Evolutionary conservation across 1,284 basidiomycete species (phyloP).

Genomic region (Meripilus lineatus): DNA sequence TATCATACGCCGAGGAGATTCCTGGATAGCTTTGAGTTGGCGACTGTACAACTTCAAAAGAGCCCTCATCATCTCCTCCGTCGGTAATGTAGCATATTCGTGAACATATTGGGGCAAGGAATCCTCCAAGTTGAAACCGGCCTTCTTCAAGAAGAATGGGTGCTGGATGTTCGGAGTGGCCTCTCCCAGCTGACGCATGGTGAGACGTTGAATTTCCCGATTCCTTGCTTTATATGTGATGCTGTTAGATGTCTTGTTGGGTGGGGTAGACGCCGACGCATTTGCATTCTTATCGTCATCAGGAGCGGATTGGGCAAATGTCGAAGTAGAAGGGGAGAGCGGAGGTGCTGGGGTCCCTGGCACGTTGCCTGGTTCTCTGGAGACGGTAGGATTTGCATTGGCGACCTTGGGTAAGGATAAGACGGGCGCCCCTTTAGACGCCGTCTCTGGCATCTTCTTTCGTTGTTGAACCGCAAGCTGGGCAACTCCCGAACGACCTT

Average conservation of each 20-base stretch:
- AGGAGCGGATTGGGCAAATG: neutral
- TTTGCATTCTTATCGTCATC: constrained; percentile 7
- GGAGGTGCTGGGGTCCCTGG: constrained; percentile 1
- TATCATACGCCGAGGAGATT: constrained; percentile 5
- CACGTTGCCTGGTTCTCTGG: neutral
- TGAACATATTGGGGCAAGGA: constrained; percentile 82
- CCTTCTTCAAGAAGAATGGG: constrained; percentile 80
- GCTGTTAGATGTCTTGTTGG: constrained; percentile 24
- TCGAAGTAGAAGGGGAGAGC: neutral
- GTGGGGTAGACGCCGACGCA: constrained; percentile 9
- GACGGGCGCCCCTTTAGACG: neutral
- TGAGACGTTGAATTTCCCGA: constrained; percentile 67
- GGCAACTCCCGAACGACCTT: constrained; percentile 19
- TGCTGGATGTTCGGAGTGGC: constrained; percentile 86
- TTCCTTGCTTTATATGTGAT: constrained; percentile 47
- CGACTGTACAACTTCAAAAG: constrained; percentile 77
- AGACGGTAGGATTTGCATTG: neutral
- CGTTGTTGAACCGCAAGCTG: neutral
- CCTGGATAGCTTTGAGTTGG: constrained; percentile 44
- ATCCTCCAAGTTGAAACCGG: constrained; percentile 77
- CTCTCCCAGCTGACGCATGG: constrained; percentile 81
- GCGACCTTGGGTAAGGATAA: neutral
- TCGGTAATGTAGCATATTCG: constrained; percentile 77
- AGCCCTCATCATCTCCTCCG: constrained; percentile 84
- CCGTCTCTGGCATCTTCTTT: constrained; percentile 4